Evolutionary conservation across 108 stramenopile genomes (phyloP), one percentile per base, ranked within the genome.

Genomic region (Skeletonema costatum): DNA sequence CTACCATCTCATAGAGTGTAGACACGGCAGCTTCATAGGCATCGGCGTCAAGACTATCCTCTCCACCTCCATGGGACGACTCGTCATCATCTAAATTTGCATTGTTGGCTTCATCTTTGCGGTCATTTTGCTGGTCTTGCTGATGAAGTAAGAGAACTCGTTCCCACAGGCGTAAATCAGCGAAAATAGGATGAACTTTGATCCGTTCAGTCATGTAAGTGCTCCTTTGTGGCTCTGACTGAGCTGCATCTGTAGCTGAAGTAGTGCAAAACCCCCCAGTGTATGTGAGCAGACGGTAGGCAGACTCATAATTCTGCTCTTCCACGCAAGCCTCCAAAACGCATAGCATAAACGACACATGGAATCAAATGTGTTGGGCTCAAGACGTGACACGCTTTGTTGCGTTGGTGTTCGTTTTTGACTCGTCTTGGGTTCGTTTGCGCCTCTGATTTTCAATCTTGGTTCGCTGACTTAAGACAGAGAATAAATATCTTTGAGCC

Each of bases 1-100:
- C 94, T 42, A 93, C 87, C 94, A 96, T 96, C 79, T 96, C 94
- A 41, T 92, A 96, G 11, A 96, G 81, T 9, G 94, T 96, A 29
- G 94, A 82, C n/a, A 93, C 90, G 10, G 90, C 88, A 21, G 91
- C 85, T 31, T 93, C 92, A 58, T 96, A 91, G 61, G 88, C 87
- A 44, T 82, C 71, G 71, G 71, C 86, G 58, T 88, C 89, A 7
- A 77, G 70, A 14, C 65, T 86, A 32, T 81, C 84, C 30, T 88
- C 86, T 36, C 2, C 30, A 21, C 81, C 87, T 3, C 60, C 41
- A 14, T 71, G 33, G 29, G 59, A 19, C 36, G 69, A 53, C 6
- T 86, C 83, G 3, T 63, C 75, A 30, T 75, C 83, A 39, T 56
- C 66, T 29, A 59, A 48, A 36, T 63, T 56, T 17, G 21, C 50